These are phyloP conservation scores for Xylaria telfairii DNA, from an alignment of 495 filamentous ascomycete genomes.

Conservation along the genomic window DNA sequence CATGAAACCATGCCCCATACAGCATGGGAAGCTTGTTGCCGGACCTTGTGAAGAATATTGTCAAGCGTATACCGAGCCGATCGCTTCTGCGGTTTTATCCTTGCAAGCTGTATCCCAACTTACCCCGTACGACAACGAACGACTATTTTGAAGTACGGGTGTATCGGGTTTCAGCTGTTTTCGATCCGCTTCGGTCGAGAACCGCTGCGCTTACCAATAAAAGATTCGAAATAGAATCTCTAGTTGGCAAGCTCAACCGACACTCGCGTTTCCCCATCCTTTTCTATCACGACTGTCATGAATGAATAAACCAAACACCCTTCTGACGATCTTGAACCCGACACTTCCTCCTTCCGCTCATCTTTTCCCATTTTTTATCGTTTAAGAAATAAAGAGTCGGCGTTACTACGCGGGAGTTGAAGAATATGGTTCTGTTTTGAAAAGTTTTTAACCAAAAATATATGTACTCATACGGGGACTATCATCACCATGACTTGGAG, in stretches of 20 bases:
- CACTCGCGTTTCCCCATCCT: not conserved
- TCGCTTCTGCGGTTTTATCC: not conserved
- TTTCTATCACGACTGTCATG: conserved; percentile 3
- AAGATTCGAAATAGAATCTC: not conserved
- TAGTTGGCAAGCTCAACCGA: not conserved
- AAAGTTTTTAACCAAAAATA: conserved; percentile 2
- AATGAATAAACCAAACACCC: not conserved
- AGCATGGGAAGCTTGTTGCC: not conserved
- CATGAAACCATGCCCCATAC: not conserved
- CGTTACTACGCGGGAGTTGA: not conserved
- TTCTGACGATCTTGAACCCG: not conserved
- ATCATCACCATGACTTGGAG: not conserved
- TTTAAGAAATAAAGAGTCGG: not conserved
- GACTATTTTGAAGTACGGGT: not conserved
- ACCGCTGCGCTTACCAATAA: not conserved
- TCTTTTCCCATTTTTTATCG: not conserved
- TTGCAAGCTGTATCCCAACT: not conserved
- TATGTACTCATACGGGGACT: conserved; percentile 3
- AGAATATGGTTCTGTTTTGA: conserved; percentile 3
- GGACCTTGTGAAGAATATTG: not conserved
- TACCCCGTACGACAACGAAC: not conserved
- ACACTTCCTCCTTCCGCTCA: not conserved
- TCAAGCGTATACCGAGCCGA: not conserved
- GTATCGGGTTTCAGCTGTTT: not conserved
- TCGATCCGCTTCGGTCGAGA: not conserved